Conservation (phyloP, 129 eudicot species). For the Dittrichia graveolens region DNA sequence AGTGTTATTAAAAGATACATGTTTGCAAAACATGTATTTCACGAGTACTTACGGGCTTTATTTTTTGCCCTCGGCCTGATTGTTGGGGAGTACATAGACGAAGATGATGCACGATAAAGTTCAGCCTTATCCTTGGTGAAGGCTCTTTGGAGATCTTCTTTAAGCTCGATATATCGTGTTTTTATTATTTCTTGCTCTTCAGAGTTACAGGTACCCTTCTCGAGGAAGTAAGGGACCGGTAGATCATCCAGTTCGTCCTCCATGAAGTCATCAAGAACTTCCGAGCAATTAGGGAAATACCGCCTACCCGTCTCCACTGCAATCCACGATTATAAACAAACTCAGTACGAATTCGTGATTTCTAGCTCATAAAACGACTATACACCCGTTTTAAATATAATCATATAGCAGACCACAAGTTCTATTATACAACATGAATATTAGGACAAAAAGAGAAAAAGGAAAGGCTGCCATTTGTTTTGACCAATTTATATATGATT, state of each 20-base stretch:
- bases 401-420: no score
- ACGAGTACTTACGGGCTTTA: constrained; percentile 35
- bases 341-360: neutral
- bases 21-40: no score
- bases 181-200: constrained; percentile 63
- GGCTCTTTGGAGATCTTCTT: constrained; percentile 73
- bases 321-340: neutral
- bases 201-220: constrained; percentile 48
- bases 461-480: no score
- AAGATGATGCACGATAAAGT: constrained; percentile 42
- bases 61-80: constrained; percentile 30
- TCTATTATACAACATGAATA: no score
- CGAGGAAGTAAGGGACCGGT: constrained; percentile 43
- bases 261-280: constrained; percentile 68
- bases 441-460: no score
- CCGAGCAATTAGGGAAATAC: constrained; percentile 81
- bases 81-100: constrained; percentile 51
- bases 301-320: constrained; percentile 83
- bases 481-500: no score
- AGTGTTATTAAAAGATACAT: neutral
- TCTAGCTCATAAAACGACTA: neutral
- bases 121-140: constrained; percentile 67
- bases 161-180: constrained; percentile 61
- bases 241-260: constrained; percentile 74
- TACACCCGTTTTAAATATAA: no score